Conservation (phyloP, 148 eudicot species). For the Fagopyrum esculentum region DNA sequence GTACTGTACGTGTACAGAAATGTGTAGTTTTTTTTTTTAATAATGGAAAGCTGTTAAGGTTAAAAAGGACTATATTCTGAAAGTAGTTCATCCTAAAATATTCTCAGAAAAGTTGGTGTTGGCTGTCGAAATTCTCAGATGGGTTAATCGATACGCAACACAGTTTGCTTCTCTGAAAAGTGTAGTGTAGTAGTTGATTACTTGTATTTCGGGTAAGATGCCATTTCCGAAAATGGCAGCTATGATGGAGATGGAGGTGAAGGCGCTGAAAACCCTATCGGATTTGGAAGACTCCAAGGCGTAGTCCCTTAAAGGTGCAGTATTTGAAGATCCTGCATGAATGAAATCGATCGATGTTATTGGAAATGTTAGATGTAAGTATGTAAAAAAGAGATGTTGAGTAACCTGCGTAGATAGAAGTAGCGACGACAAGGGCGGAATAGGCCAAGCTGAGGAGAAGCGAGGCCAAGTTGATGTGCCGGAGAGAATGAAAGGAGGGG, state of each 20-base stretch:
- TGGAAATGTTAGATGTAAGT: background rate
- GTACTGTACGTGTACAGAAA: too few species aligned
- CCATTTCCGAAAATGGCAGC: constrained; percentile 95
- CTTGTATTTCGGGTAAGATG: constrained; percentile 94
- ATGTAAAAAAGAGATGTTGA: background rate
- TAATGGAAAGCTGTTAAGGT: too few species aligned
- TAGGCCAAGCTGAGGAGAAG: constrained; percentile 83
- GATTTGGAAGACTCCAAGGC: constrained; percentile 46
- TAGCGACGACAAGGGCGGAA: constrained; percentile 63
- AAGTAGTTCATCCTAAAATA: too few species aligned
- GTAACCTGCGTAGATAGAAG: constrained; percentile 79
- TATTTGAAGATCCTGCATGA: constrained; percentile 38
- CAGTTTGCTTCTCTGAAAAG: too few species aligned
- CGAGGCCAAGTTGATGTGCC: constrained; percentile 77
- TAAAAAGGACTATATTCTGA: too few species aligned
- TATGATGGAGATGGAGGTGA: constrained; percentile 88
- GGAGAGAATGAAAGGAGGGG: constrained; percentile 89
- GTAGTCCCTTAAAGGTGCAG: constrained; percentile 67
- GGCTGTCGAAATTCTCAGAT: too few species aligned
- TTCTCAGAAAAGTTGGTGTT: too few species aligned
- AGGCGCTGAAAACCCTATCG: constrained; percentile 56
- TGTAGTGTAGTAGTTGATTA: constrained; percentile 14
- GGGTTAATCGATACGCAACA: too few species aligned
- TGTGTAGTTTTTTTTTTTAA: too few species aligned
- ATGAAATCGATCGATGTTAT: background rate